Conservation (phyloP, 169 alveolate species). For the Hepatocystis sp. region DNA sequence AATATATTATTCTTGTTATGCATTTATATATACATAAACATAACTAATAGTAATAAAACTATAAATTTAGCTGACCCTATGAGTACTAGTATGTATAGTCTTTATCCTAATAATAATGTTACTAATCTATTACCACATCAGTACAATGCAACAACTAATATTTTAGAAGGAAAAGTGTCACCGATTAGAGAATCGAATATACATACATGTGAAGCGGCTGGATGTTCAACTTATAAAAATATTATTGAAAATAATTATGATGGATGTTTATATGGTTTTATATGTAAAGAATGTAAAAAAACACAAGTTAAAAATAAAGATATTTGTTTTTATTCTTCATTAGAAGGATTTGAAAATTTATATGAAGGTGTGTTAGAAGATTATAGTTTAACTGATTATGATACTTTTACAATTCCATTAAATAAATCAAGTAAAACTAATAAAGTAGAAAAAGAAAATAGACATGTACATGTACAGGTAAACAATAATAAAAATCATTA, state of each 20-base stretch:
- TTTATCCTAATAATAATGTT: too few relatives aligned
- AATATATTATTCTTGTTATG: neutral
- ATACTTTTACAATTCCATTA: constrained; percentile 30
- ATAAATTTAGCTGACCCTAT: neutral
- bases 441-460: neutral
- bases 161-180: too few relatives aligned
- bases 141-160: too few relatives aligned
- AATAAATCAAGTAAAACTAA: constrained; percentile 9
- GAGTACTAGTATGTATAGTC: neutral
- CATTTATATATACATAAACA: neutral
- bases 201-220: constrained; percentile 68
- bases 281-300: constrained; percentile 52
- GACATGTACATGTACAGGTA: neutral
- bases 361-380: constrained; percentile 69
- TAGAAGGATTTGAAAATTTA: constrained; percentile 48
- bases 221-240: constrained; percentile 52
- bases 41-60: constrained; percentile 14
- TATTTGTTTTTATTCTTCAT: constrained; percentile 62
- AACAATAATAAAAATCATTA: neutral
- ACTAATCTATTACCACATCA: too few relatives aligned
- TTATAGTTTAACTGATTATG: constrained; percentile 22
- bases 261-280: constrained; percentile 55
- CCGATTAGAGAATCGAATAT: too few relatives aligned
- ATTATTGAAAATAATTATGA: constrained; percentile 16
- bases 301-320: constrained; percentile 59